Evolutionary conservation across 495 filamentous ascomycete species (phyloP).

Genomic region (Podospora tetraspora): DNA sequence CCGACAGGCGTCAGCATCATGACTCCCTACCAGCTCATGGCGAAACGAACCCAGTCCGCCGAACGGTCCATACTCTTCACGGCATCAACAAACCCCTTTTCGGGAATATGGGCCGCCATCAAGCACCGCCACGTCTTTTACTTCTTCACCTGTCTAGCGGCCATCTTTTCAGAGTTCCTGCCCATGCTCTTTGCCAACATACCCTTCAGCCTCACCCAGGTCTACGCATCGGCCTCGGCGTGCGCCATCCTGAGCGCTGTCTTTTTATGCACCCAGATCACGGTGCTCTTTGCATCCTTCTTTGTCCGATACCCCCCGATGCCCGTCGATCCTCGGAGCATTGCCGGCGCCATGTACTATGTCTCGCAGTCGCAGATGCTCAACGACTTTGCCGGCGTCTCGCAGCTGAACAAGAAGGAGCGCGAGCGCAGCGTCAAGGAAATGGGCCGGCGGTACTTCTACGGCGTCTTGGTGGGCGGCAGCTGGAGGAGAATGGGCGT

Average conservation of each 20-base stretch:
- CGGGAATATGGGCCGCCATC: slow-evolving; percentile 25
- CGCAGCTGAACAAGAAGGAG: slow-evolving; percentile 16
- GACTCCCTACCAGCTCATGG: slow-evolving; percentile 27
- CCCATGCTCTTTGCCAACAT: slow-evolving; percentile 33
- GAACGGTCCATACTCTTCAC: slow-evolving; percentile 25
- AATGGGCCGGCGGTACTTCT: slow-evolving; percentile 28
- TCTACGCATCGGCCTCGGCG: slow-evolving; percentile 19
- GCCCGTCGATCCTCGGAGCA: slow-evolving; percentile 32
- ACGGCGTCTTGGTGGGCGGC: slow-evolving; percentile 23
- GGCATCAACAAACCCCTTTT: slow-evolving; percentile 31
- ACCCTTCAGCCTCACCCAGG: slow-evolving; percentile 31
- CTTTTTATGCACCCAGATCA: slow-evolving; percentile 23
- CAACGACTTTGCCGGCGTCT: slow-evolving; percentile 26
- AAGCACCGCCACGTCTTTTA: slow-evolving; percentile 24
- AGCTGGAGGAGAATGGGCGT: slow-evolving; percentile 24
- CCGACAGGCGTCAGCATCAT: slow-evolving; percentile 29
- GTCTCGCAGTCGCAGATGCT: slow-evolving; percentile 26
- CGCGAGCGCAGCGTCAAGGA: slow-evolving; percentile 18
- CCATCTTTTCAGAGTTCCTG: slow-evolving; percentile 31
- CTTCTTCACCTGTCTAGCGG: slow-evolving; percentile 19
- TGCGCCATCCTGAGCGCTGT: slow-evolving; percentile 23
- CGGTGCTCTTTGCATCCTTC: slow-evolving; percentile 24
- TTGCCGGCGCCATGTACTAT: slow-evolving; percentile 32
- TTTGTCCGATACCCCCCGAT: slow-evolving; percentile 31
- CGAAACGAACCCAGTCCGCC: slow-evolving; percentile 18